phyloP scores from a whole-genome alignment of 2,329 filamentous ascomycete species.

The Sarocladium oryzae region DNA sequence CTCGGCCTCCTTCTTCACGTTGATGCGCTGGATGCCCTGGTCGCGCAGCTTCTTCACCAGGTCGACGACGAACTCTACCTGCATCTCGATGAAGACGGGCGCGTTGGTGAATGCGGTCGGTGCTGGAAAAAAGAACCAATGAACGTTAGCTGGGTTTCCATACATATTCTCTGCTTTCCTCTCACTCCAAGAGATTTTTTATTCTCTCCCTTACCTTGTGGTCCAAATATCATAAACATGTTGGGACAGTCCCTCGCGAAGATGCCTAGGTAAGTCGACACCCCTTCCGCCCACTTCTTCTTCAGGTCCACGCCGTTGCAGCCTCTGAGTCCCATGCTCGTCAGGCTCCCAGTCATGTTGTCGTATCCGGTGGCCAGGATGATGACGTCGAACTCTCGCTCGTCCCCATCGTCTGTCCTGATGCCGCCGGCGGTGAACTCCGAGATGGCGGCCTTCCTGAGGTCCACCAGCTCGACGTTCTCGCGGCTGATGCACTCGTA shows the following conservation, averaged over 20 bases:
- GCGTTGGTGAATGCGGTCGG: slow-evolving; percentile 32
- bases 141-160: no score
- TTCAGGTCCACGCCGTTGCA: slow-evolving; percentile 23
- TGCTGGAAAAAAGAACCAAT: no score
- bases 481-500: slow-evolving; percentile 41
- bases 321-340: slow-evolving; percentile 30
- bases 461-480: slow-evolving; percentile 39
- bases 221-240: slow-evolving; percentile 37
- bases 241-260: slow-evolving; percentile 36
- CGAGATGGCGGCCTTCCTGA: slow-evolving; percentile 35
- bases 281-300: slow-evolving; percentile 29
- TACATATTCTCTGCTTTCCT: no score
- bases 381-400: slow-evolving; percentile 18
- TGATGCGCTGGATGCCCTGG: slow-evolving; percentile 24
- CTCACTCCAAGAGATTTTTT: no score
- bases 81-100: slow-evolving; percentile 31
- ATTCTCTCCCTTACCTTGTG: slow-evolving; percentile 24
- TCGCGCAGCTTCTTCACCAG: slow-evolving; percentile 23
- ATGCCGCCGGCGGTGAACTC: slow-evolving; percentile 33
- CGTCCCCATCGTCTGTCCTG: slow-evolving; percentile 26
- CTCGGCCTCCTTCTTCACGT: slow-evolving; percentile 23
- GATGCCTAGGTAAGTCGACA: slow-evolving; percentile 34
- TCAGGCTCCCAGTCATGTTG: slow-evolving; percentile 32
- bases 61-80: slow-evolving; percentile 31
- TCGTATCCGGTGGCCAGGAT: slow-evolving; percentile 37